Evolutionary conservation across 208 protist genomes (phyloP), one percentile per base, ranked within the genome.

Genomic region (Acanthamoeba healyi): DNA sequence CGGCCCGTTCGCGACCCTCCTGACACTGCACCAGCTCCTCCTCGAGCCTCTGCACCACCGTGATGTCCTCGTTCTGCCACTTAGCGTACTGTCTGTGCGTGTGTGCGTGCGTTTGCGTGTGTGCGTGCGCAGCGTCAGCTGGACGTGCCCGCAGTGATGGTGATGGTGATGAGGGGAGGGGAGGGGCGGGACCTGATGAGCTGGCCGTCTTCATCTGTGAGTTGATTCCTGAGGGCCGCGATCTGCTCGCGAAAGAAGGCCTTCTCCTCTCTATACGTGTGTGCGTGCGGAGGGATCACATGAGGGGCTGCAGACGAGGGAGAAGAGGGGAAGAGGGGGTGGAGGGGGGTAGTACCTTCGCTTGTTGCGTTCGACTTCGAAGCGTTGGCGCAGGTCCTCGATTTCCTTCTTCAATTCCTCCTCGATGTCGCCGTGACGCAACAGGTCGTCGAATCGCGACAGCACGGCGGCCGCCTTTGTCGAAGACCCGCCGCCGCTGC

Each of bases 51-150:
- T 74, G 65, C n/a, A 74, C 65, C 65, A 74, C 10, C n/a, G 65
- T 74, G 65, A 74, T 34, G 65, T 74, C 65, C 36, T 74, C 65
- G 65, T 74, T 74, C 65, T 74, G 65, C 65, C 65, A 74, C 65
- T 74, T 29, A 29, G 65, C 65, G 17, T 74, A 74, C 19, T 74
- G 65, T 29, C 65, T 74, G n/a, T 29, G 9, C 54, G 54, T 26
- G 54, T 26, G 54, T 26, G 12, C 17, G 54, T 61, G 4, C 15
- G 17, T 61, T 15, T 3, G 54, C 17, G 54, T 61, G 17, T 34
- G 65, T 40, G 29, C 65, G n/a, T 42, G n/a, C n/a, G n/a, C n/a
- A n/a, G n/a, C n/a, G n/a, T n/a, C n/a, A n/a, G n/a, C n/a, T n/a
- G n/a, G n/a, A n/a, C n/a, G n/a, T n/a, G n/a, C n/a, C n/a, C n/a